phyloP scores from a whole-genome alignment of 352 stramenopile genomes.

The Globisporangium recalcitrans region DNA sequence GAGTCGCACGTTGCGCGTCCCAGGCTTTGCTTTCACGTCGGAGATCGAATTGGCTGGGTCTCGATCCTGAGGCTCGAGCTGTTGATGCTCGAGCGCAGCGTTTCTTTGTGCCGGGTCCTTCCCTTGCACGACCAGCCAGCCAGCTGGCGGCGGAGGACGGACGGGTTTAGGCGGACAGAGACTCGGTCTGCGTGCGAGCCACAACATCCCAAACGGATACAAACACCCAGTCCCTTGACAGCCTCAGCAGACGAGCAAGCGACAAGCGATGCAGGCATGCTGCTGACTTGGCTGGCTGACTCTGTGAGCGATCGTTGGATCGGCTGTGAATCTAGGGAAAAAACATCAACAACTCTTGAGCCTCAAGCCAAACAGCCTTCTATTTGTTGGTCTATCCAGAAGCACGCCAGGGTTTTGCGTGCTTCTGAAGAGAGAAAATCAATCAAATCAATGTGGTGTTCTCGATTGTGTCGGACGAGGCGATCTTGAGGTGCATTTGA shows the following conservation, averaged over 20 bases:
- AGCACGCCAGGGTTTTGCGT: too few relatives aligned
- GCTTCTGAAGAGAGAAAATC: too few relatives aligned
- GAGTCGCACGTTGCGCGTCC: background rate
- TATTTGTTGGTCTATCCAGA: too few relatives aligned
- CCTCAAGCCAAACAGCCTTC: too few relatives aligned
- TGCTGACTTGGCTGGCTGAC: background rate
- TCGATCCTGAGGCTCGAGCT: background rate
- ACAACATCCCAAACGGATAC: background rate
- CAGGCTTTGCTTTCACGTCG: background rate
- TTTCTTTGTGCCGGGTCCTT: background rate
- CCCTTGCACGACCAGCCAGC: background rate
- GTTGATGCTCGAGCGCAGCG: slow-evolving; percentile 2
- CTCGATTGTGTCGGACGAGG: too few relatives aligned
- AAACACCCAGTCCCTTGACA: background rate
- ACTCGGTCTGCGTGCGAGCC: background rate
- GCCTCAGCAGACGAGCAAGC: background rate
- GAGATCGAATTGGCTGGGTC: background rate
- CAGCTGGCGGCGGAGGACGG: background rate
- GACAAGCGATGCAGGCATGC: background rate
- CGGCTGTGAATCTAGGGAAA: too few relatives aligned
- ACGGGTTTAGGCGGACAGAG: background rate
- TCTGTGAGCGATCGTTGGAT: background rate
- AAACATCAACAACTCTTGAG: too few relatives aligned
- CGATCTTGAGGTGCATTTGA: background rate
- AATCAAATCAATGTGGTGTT: too few relatives aligned